phyloP scores from a whole-genome alignment of 306 rosid species.

The Cicer pinnatifidum region DNA sequence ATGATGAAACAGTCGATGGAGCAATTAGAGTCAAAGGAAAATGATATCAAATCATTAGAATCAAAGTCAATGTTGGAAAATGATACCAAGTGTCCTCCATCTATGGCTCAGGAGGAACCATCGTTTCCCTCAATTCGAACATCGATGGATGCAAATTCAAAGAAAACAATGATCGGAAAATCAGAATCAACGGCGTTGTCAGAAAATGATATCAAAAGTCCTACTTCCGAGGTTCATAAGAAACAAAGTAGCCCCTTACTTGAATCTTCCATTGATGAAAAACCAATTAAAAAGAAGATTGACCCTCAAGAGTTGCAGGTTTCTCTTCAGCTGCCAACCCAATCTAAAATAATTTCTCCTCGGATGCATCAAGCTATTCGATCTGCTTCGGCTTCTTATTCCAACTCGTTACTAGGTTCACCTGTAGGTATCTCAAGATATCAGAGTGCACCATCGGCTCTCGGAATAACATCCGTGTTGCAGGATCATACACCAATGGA shows the following conservation, averaged over 20 bases:
- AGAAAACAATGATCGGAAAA: conserved; percentile 41
- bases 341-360: conserved; percentile 76
- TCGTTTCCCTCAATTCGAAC: conserved; percentile 23
- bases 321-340: conserved; percentile 61
- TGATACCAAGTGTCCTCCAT: conserved; percentile 13
- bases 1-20: conserved; percentile 36
- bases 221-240: conserved; percentile 28
- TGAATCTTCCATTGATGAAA: conserved; percentile 24
- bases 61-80: conserved; percentile 19
- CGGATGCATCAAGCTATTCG: conserved; percentile 56
- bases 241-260: conserved; percentile 40
- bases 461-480: conserved; percentile 86
- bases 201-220: conserved; percentile 41
- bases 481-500: conserved; percentile 66
- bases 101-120: neutral
- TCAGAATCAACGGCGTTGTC: conserved; percentile 27
- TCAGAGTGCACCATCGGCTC: conserved; percentile 70
- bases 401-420: conserved; percentile 68
- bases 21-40: conserved; percentile 36
- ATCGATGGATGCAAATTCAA: conserved; percentile 28
- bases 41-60: neutral
- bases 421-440: conserved; percentile 66
- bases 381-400: conserved; percentile 60
- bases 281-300: conserved; percentile 38
- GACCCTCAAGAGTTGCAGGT: conserved; percentile 60